A percentile compares a stretch with the other conserved stretches of the same genome.
Evolutionary conservation across 192 early-diverging fungal species (phyloP).

Genomic region (Mortierella claussenii): DNA sequence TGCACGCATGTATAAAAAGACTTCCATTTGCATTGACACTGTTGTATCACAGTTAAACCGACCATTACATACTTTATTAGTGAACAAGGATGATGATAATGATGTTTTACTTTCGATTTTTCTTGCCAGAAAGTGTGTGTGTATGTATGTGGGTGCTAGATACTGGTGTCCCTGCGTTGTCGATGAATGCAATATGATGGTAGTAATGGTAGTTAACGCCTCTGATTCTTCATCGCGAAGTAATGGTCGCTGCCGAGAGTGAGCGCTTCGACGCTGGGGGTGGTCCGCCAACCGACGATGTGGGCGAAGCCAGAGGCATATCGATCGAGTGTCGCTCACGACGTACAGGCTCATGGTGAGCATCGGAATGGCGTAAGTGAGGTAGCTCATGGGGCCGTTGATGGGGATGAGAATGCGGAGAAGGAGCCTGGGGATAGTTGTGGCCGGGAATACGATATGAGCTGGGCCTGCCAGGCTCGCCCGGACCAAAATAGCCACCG

Average conservation of each 20-base stretch:
- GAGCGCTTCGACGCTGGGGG: conserved; percentile 3
- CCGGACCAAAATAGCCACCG: conserved; percentile 7
- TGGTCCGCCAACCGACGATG: not conserved
- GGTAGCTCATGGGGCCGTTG: conserved; percentile 4
- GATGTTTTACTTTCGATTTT: no score
- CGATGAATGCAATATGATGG: no score
- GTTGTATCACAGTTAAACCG: no score
- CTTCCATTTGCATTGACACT: no score
- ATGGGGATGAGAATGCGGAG: not conserved
- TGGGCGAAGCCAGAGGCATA: conserved; percentile 12
- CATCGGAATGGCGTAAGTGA: conserved; percentile 2
- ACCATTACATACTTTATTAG: no score
- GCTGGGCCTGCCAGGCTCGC: conserved; percentile 16
- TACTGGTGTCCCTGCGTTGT: no score
- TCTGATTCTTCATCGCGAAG: conserved; percentile 11
- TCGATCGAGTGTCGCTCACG: conserved; percentile 20
- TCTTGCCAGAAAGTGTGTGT: no score
- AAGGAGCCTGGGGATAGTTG: not conserved
- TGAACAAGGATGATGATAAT: no score
- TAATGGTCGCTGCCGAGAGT: not conserved
- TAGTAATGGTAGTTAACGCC: not conserved
- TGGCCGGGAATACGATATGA: conserved; percentile 3
- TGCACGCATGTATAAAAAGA: no score
- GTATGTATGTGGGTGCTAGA: no score
- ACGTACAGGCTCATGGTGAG: not conserved